Conservation (phyloP, 78 protist species). For the Dictyostelium capitatum region DNA sequence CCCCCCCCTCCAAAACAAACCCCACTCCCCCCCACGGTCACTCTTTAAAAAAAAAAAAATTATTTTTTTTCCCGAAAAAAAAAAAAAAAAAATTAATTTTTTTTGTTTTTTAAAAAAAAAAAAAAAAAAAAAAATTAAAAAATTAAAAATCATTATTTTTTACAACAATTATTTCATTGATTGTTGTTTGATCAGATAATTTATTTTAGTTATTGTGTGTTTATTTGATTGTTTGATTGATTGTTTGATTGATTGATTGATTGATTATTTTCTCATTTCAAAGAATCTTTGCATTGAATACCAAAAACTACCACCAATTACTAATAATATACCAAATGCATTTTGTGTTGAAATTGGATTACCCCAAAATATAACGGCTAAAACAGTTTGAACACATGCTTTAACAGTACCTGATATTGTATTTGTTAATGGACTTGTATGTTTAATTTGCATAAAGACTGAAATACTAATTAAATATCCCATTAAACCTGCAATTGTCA, state of each 20-base stretch:
- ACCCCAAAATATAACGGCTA: slow-evolving; percentile 75
- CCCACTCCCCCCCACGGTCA: too few relatives aligned
- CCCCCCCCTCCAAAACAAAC: too few relatives aligned
- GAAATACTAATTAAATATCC: slow-evolving; percentile 86
- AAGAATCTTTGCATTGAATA: slow-evolving; percentile 83
- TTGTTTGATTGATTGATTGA: background rate
- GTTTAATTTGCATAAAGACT: slow-evolving; percentile 90
- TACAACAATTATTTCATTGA: too few relatives aligned
- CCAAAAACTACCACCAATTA: slow-evolving; percentile 87
- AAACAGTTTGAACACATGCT: slow-evolving; percentile 90
- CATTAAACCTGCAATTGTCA: slow-evolving; percentile 86
- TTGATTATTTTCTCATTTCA: slow-evolving; percentile 75
- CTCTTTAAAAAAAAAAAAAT: too few relatives aligned
- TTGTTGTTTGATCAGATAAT: too few relatives aligned
- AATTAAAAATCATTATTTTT: background rate
- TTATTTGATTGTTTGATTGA: too few relatives aligned
- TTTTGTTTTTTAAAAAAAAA: background rate
- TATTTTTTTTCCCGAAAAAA: slow-evolving; percentile 9
- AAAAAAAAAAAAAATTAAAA: background rate
- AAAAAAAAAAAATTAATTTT: too few relatives aligned
- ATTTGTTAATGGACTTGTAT: slow-evolving; percentile 92
- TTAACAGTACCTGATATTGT: slow-evolving; percentile 90
- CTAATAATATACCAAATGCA: slow-evolving; percentile 80
- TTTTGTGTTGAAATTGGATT: slow-evolving; percentile 70
- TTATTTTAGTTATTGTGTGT: too few relatives aligned